Conservation (phyloP, 768 basidiomycete genomes). For the Fomitopsis serialis region DNA sequence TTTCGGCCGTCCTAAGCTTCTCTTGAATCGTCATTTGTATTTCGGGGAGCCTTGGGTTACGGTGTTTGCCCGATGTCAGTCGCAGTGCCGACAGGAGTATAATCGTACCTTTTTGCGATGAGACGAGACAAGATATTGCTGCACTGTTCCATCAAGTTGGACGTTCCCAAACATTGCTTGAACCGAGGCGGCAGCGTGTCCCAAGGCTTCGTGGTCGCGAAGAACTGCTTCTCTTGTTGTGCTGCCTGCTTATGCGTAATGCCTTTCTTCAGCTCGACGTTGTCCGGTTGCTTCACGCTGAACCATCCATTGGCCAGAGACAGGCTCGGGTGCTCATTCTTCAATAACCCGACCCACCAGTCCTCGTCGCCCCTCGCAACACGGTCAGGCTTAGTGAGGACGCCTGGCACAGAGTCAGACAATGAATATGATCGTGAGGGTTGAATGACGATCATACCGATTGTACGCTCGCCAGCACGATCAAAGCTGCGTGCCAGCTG, state of each 20-base stretch:
- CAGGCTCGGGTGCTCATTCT: slow-evolving; percentile 33
- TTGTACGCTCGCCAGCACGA: slow-evolving; percentile 56
- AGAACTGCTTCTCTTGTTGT: slow-evolving; percentile 49
- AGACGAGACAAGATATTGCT: slow-evolving; percentile 58
- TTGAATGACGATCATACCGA: slow-evolving; percentile 48
- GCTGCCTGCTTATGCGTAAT: slow-evolving; percentile 60
- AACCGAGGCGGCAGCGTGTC: slow-evolving; percentile 42
- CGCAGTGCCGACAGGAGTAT: not conserved
- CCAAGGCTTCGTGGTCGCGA: slow-evolving; percentile 49
- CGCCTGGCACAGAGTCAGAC: slow-evolving; percentile 36
- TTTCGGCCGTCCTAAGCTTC: slow-evolving; percentile 35
- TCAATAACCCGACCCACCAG: slow-evolving; percentile 51
- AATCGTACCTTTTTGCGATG: slow-evolving; percentile 50
- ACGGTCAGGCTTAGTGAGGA: slow-evolving; percentile 71
- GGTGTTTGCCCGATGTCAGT: no score
- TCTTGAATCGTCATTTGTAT: slow-evolving; percentile 53
- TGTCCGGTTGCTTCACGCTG: slow-evolving; percentile 38
- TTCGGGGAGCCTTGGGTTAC: slow-evolving; percentile 64
- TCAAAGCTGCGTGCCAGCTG: slow-evolving; percentile 54
- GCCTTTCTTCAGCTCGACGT: slow-evolving; percentile 42
- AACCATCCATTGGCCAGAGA: slow-evolving; percentile 52
- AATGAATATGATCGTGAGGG: no score
- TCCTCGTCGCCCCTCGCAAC: slow-evolving; percentile 50
- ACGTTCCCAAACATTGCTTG: slow-evolving; percentile 50
- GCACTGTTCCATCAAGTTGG: slow-evolving; percentile 48